Conservation (phyloP, 495 filamentous ascomycete genomes). For the Symbiotaphrina buchneri region DNA sequence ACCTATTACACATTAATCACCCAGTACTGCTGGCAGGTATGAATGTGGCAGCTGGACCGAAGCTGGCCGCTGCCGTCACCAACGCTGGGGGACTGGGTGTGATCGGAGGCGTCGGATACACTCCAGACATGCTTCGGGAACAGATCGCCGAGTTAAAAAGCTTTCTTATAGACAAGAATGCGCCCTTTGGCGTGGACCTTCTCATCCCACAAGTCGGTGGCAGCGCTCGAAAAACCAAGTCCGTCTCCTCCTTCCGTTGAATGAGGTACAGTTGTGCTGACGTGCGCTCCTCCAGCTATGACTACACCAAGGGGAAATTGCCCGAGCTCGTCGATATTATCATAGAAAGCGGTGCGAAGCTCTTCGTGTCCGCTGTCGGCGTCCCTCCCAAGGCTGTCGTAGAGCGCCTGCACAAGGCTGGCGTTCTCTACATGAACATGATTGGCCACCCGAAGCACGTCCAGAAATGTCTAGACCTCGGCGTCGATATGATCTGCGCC, state of each 20-base stretch:
- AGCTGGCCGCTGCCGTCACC: slow-evolving; percentile 89
- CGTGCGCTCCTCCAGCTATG: slow-evolving; percentile 39
- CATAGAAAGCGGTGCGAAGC: slow-evolving; percentile 70
- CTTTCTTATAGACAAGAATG: slow-evolving; percentile 77
- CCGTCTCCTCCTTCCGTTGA: background rate
- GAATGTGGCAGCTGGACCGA: slow-evolving; percentile 96
- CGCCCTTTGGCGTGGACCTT: slow-evolving; percentile 95
- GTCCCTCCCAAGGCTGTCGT: slow-evolving; percentile 78
- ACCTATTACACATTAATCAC: slow-evolving; percentile 94
- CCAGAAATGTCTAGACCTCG: slow-evolving; percentile 71
- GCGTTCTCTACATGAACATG: slow-evolving; percentile 99
- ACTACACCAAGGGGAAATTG: slow-evolving; percentile 98
- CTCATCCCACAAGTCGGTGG: slow-evolving; percentile 88
- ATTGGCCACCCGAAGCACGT: slow-evolving; percentile 99
- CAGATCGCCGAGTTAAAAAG: slow-evolving; percentile 90
- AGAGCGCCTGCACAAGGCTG: slow-evolving; percentile 65
- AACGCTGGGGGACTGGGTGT: slow-evolving; percentile 95
- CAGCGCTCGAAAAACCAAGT: slow-evolving; percentile 87
- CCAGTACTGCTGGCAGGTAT: slow-evolving; percentile 90
- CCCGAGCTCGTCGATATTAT: slow-evolving; percentile 77
- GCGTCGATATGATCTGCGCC: slow-evolving; percentile 79
- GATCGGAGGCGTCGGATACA: slow-evolving; percentile 91
- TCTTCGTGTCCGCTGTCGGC: slow-evolving; percentile 94
- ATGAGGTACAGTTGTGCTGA: slow-evolving; percentile 1
- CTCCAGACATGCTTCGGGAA: slow-evolving; percentile 85